Evolutionary conservation across 2,329 filamentous ascomycete genomes (phyloP), one percentile per base, ranked within the genome.

Genomic region (Pseudogymnoascus sp.): DNA sequence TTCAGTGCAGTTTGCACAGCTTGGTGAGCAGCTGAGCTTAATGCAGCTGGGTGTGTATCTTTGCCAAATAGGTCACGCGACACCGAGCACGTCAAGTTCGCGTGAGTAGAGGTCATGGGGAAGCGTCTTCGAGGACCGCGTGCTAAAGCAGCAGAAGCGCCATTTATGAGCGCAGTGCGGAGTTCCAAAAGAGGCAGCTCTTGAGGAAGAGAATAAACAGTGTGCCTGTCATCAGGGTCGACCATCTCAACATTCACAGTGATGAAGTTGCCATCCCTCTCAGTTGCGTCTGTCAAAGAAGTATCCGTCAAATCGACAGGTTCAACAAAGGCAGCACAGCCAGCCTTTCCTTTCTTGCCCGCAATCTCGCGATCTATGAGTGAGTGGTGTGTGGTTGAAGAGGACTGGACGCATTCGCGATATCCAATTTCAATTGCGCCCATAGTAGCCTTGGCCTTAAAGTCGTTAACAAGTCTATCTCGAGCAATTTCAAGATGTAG

Each of bases 391-490:
- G 83, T 77, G 0, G 74, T 73, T 0, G 87, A 87, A 0, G 81
- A 70, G 2, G 79, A 78, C 0, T 86, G 84, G 9, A 95, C 78
- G 59, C 87, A 88, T 77, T 99, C 95, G 63, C 96, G 88, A 76
- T 97, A 99, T 68, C 96, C 92, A 65, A 99, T 96, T 70, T 96
- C 90, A 66, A 99, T 96, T 62, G 87, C 87, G 11, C 93, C 93
- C 79, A 96, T 96, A 17, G 78, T 87, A 66, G 81, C 92, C 82
- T 85, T 96, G 75, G 80, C 91, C 74, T 95, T 96, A 77, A 97
- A 88, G 71, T 96, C 91, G 62, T 91, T 90, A 68, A 95, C 86
- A 9, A 99, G 84, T 47, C 93, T 85, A 74, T 97, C 91, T 60
- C 91, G 81, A 0, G 93, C 93, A 60, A 99, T 95, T 70, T 99